Conservation (phyloP, 2,329 filamentous ascomycete genomes). For the Aspergillus quadrilineatus region DNA sequence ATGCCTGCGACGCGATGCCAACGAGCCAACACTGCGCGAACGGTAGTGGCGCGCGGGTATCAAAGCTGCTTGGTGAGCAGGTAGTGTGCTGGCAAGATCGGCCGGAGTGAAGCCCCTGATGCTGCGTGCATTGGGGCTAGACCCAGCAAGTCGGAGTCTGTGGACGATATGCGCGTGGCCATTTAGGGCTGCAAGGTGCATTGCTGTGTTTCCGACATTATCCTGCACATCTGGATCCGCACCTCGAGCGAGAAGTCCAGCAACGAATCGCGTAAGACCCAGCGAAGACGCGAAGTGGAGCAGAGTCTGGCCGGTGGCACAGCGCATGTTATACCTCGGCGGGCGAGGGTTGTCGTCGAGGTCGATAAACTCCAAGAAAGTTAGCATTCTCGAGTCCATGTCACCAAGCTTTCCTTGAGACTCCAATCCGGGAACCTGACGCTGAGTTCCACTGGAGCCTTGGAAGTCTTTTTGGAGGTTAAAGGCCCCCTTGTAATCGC, state of each 20-base stretch:
- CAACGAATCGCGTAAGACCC: constrained; percentile 72
- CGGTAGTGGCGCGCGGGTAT: constrained; percentile 62
- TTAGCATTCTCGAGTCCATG: constrained; percentile 68
- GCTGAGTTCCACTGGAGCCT: constrained; percentile 46
- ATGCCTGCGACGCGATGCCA: constrained; percentile 53
- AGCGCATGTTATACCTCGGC: constrained; percentile 65
- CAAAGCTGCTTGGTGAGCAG: constrained; percentile 63
- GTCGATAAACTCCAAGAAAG: constrained; percentile 75
- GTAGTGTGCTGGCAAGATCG: constrained; percentile 67
- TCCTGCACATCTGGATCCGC: constrained; percentile 74
- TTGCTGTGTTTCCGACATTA: constrained; percentile 74
- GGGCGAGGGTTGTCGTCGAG: constrained; percentile 69
- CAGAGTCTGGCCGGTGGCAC: constrained; percentile 72
- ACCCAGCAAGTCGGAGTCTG: constrained; percentile 70
- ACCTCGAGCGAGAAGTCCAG: constrained; percentile 73
- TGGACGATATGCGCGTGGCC: constrained; percentile 73
- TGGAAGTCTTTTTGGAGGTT: constrained; percentile 44
- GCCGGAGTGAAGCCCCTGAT: constrained; percentile 68
- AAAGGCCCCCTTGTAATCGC: constrained; percentile 50
- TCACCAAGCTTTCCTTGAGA: constrained; percentile 48
- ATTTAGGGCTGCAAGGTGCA: constrained; percentile 78
- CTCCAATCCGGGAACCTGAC: constrained; percentile 45
- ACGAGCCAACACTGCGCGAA: constrained; percentile 63
- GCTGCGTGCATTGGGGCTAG: constrained; percentile 68
- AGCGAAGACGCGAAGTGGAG: constrained; percentile 75